Conservation (phyloP, 164 flowering plant genomes). For the Taxillus chinensis region DNA sequence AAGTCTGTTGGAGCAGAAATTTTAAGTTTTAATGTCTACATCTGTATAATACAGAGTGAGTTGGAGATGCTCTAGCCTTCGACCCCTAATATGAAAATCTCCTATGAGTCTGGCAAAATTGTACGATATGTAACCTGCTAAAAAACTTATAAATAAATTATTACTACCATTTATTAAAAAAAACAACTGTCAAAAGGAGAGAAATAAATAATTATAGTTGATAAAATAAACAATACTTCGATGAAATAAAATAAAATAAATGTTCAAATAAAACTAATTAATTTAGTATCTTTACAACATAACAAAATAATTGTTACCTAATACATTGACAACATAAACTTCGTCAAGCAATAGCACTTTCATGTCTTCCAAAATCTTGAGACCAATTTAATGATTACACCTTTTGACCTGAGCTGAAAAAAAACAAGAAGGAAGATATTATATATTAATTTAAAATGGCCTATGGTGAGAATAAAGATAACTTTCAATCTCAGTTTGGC, state of each 20-base stretch:
- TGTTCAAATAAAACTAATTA: too few relatives aligned
- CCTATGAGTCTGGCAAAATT: conserved; percentile 96
- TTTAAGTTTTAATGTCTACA: too few relatives aligned
- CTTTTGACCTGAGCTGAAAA: background rate
- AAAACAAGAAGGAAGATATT: background rate
- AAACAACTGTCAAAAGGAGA: background rate
- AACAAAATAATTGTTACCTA: background rate
- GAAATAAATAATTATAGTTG: background rate
- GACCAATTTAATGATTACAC: background rate
- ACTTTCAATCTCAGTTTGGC: too few relatives aligned
- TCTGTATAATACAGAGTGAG: too few relatives aligned
- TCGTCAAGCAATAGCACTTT: background rate
- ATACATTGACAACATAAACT: conserved; percentile 5
- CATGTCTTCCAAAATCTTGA: background rate
- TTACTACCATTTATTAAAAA: background rate
- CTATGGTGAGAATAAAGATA: too few relatives aligned
- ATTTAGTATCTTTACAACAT: too few relatives aligned
- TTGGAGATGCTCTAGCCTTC: too few relatives aligned
- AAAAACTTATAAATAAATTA: background rate
- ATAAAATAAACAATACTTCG: too few relatives aligned
- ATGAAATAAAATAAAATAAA: too few relatives aligned
- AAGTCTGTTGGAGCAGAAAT: too few relatives aligned
- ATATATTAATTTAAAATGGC: too few relatives aligned
- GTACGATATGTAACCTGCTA: conserved; percentile 36
- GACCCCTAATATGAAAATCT: conserved; percentile 99